These are phyloP conservation scores for Tulasnella sp. DNA, from an alignment of 768 basidiomycete genomes.

Conservation along the genomic window DNA sequence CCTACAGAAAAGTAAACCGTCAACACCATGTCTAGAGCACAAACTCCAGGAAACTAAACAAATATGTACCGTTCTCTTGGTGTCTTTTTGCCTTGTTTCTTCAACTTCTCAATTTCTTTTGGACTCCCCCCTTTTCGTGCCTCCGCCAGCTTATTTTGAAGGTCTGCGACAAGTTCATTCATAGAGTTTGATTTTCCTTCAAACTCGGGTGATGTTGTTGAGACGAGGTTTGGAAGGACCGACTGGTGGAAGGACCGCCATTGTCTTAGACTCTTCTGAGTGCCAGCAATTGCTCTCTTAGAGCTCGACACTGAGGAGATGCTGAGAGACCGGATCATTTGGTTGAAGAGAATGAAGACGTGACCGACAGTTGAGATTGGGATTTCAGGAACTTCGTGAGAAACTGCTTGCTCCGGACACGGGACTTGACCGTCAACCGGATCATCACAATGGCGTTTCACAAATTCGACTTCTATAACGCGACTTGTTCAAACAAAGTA, in stretches of 20 bases:
- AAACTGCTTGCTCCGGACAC: too few species aligned
- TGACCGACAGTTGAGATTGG: too few species aligned
- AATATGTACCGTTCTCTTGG: conserved; percentile 64
- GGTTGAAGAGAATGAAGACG: too few species aligned
- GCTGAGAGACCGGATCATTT: too few species aligned
- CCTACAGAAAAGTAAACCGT: conserved; percentile 28
- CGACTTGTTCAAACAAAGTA: too few species aligned
- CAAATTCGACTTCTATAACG: too few species aligned
- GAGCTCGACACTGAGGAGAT: too few species aligned
- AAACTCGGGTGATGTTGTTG: conserved; percentile 60
- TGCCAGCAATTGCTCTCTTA: too few species aligned
- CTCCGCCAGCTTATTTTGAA: conserved; percentile 45
- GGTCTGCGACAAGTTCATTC: conserved; percentile 51
- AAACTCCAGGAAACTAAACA: background rate
- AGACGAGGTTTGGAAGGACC: conserved; percentile 58
- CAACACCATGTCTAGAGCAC: background rate
- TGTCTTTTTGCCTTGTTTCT: conserved; percentile 63
- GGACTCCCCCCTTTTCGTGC: conserved; percentile 60
- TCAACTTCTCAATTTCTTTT: conserved; percentile 63
- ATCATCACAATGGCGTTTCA: too few species aligned
- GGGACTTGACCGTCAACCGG: too few species aligned
- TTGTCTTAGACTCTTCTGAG: too few species aligned
- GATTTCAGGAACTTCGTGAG: too few species aligned
- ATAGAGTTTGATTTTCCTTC: conserved; percentile 50
- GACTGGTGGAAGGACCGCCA: conserved; percentile 49